Percentiles rank a stretch among this genome's conserved stretches.
Evolutionary conservation across 768 basidiomycete species (phyloP).

Genomic region (Hypholoma sublateritium): DNA sequence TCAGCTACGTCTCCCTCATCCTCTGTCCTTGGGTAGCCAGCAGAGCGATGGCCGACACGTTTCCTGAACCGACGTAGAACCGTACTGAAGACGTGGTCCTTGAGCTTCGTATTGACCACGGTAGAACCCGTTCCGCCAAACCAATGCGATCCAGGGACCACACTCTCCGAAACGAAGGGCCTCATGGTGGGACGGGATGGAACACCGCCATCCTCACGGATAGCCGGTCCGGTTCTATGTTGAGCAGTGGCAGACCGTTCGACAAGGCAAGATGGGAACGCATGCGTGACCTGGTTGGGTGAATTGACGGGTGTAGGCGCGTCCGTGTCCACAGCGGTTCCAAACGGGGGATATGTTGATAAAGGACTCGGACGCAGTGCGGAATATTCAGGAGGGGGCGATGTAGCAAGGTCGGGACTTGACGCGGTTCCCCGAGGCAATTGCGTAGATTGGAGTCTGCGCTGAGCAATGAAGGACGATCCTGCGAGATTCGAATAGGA

Average conservation of each 20-base stretch:
- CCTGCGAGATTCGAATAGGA: conserved; percentile 47
- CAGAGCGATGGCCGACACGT: conserved; percentile 41
- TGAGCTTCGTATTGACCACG: conserved; percentile 88
- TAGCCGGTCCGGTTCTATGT: conserved; percentile 8
- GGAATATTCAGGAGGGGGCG: conserved; percentile 9
- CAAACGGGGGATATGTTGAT: conserved; percentile 36
- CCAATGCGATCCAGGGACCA: conserved; percentile 46
- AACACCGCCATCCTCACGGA: conserved; percentile 31
- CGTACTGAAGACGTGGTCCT: conserved; percentile 93
- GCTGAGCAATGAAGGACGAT: conserved; percentile 30
- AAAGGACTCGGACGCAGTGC: conserved; percentile 39
- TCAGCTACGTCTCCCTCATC: conserved; percentile 50
- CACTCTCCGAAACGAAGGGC: conserved; percentile 40
- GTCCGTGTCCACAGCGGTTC: conserved; percentile 36
- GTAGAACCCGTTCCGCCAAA: conserved; percentile 94
- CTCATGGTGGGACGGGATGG: conserved; percentile 36
- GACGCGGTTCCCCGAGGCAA: conserved; percentile 61
- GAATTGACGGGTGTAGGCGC: conserved; percentile 53
- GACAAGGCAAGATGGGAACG: conserved; percentile 29
- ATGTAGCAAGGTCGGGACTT: conserved; percentile 60
- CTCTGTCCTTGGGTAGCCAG: conserved; percentile 41
- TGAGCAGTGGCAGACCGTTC: conserved; percentile 17
- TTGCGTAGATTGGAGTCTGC: conserved; percentile 39
- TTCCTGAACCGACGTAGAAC: conserved; percentile 75
- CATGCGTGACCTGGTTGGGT: conserved; percentile 32